Base-by-base conservation (phyloP, 2,329 filamentous ascomycete genomes). In the Rhinocladiella mackenziei region DNA sequence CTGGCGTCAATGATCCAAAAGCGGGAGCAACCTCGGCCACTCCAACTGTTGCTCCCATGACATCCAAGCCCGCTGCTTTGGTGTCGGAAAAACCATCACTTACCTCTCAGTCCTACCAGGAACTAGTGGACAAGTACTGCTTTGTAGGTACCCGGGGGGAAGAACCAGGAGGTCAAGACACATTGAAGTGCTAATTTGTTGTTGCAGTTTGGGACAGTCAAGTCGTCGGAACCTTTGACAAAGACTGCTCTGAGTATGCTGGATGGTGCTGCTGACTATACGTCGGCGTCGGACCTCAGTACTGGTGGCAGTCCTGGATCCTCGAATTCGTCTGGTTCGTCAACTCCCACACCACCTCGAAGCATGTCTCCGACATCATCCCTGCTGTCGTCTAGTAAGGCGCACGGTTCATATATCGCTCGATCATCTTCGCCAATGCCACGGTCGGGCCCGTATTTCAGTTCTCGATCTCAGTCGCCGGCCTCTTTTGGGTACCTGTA, bases 61-160 rank as follows among this genome's bases (percentile, higher is more conserved):
- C 45, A 63, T 59, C 55, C 56, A 69, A 74, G 41, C 78, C 66
- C 61, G 77, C 68, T 72, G 77, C 61, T 63, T 74, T 72, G 57
- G 70, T 76, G 10, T 72, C 75, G 28, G 76, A 78, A 60, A 80
- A 83, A 60, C 81, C 82, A 32, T 75, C 78, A 60, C 83, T 95
- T 55, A 80, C 89, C 49, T 94, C 89, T 54, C 82, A 87, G 49
- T 89, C 91, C 48, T 97, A 98, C 66, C 87, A 94, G 69, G 92
- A 98, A 70, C 78, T 98, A 55, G 85, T 98, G 67, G 89, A 94
- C 74, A 96, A 94, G 74, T 98, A 95, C 76, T 98, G 92, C 77
- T 98, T 97, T 80, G 91, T 96, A 91, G 81, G 91, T 94, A 77
- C 77, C 62, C 67, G 67, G 48, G 41, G n/a, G 53, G 47, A 56